Conservation (phyloP, 2,329 filamentous ascomycete species). For the Elsinoe necatrix region DNA sequence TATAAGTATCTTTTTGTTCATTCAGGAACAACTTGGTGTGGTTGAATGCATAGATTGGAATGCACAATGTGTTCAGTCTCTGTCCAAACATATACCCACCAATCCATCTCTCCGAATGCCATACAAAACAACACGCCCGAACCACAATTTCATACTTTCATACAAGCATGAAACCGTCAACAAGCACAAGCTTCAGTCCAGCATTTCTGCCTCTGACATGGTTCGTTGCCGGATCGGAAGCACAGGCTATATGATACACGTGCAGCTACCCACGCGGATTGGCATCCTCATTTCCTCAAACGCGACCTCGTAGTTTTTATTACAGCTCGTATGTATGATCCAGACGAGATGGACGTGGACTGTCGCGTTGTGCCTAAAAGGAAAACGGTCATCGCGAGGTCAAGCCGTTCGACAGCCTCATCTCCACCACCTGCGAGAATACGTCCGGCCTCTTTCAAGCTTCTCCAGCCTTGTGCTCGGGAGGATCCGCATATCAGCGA, state of each 20-base stretch:
- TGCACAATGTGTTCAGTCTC: too few species aligned
- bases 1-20: background rate
- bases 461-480: background rate
- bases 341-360: background rate
- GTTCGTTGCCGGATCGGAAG: background rate
- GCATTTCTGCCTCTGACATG: background rate
- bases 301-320: background rate
- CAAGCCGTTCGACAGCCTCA: slow-evolving; percentile 9
- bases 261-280: background rate
- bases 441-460: background rate
- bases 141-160: background rate
- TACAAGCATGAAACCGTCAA: background rate
- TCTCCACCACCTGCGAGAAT: slow-evolving; percentile 10
- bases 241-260: background rate
- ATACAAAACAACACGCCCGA: background rate
- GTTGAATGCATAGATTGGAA: background rate
- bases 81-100: too few species aligned
- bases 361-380: background rate
- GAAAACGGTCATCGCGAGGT: slow-evolving; percentile 7
- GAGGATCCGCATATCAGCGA: background rate
- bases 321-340: too few species aligned
- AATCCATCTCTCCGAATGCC: background rate
- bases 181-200: background rate
- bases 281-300: background rate
- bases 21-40: background rate